phyloP scores from a whole-genome alignment of 1,139 yeast genomes.

The Diutina neorugosa region DNA sequence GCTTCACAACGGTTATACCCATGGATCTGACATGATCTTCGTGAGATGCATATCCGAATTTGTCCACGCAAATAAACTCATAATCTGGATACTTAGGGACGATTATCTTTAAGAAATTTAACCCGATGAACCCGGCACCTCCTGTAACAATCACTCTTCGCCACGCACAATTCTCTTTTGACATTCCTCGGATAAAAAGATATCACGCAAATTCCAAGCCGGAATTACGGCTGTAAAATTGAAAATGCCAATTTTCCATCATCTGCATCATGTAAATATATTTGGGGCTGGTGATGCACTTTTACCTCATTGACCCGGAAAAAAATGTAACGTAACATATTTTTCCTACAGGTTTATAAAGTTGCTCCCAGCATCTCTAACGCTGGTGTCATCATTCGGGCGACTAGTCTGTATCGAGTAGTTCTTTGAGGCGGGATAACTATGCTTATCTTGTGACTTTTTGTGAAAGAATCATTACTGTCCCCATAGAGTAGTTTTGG shows the following conservation, averaged over 20 bases:
- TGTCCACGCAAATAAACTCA: constrained; percentile 36
- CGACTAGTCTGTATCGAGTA: too few species aligned
- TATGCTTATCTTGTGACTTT: neutral
- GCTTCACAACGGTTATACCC: constrained; percentile 16
- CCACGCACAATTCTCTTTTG: too few species aligned
- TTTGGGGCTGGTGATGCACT: neutral
- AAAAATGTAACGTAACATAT: neutral
- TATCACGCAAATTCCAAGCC: too few species aligned
- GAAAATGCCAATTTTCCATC: too few species aligned
- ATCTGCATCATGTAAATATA: too few species aligned
- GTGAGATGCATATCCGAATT: constrained; percentile 24
- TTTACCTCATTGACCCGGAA: neutral
- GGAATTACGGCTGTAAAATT: too few species aligned
- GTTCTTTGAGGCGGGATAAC: neutral
- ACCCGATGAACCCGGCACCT: constrained; percentile 51
- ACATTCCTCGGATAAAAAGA: too few species aligned
- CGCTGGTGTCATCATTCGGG: too few species aligned
- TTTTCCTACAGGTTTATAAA: neutral
- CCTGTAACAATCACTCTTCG: constrained; percentile 30
- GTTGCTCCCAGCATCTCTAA: neutral
- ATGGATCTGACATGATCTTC: constrained; percentile 13
- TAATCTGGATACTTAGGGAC: constrained; percentile 25
- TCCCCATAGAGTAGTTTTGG: too few species aligned
- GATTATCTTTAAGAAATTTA: constrained; percentile 32
- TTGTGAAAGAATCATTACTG: too few species aligned